Evolutionary conservation across 208 protist species (phyloP), one percentile per base, ranked within the genome.

Genomic region (Acanthamoeba sp.): DNA sequence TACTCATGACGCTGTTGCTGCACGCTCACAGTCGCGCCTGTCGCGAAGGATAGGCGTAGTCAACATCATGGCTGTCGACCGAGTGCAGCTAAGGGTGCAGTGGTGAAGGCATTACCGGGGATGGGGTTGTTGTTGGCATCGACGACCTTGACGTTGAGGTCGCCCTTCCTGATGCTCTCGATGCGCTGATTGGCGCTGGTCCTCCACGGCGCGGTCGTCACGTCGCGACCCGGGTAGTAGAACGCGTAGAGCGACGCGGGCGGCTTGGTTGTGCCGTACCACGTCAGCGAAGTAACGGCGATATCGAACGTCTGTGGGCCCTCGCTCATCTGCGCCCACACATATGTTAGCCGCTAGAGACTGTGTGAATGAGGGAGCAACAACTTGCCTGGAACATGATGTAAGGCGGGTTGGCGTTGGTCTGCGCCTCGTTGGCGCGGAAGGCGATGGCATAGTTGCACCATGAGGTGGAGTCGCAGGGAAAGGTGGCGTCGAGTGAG

Each of bases 121-220:
- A 42, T 76, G 29, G 66, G 66, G 66, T 76, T 76, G 66, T 76
- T 76, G 66, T 76, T 76, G 66, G 66, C 36, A 29, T 76, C 66
- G 66, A 76, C 66, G 36, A 76, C 66, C 66, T 76, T 76, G 66
- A 76, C 36, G 66, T 76, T 76, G 29, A 76, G 66, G 36, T 76
- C 66, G 14, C 22, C 22, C 29, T 76, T 76, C 12, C 66, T 6
- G 22, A 76, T n/a, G 66, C 6, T 76, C 27, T 76, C 66, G 66
- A 76, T 76, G 1, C 66, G n/a, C 36, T 6, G 5, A 20, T 76
- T 76, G 66, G 66, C 66, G 29, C 29, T 38, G 22, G 36, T 40
- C 29, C 66, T 16, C 66, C 66, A 76, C 16, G 66, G 7, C 7
- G 66, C 66, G 66, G 12, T 76, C 22, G 66, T n/a, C 12, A 32